Percentiles rank a stretch among this genome's conserved stretches.
phyloP scores from a whole-genome alignment of 352 stramenopile species.

The Phytophthora meadii region DNA sequence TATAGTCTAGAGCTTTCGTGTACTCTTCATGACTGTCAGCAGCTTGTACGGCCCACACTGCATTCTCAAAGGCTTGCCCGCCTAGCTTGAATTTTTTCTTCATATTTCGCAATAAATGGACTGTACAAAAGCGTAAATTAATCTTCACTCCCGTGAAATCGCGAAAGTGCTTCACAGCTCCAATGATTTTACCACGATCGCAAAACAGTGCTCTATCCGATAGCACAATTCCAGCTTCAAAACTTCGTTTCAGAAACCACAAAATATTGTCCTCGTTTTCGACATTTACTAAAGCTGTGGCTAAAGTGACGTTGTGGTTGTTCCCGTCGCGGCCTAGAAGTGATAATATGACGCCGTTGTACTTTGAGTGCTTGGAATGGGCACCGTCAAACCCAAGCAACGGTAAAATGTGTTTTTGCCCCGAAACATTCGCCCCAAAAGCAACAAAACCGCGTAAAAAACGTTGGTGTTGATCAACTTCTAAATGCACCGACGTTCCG shows the following conservation, averaged over 20 bases:
- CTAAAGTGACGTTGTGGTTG: neutral
- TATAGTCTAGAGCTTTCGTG: too few relatives aligned
- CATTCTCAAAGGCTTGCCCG: neutral
- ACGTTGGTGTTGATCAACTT: constrained; percentile 9
- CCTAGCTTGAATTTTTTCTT: neutral
- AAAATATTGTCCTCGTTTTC: neutral
- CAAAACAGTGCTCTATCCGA: neutral
- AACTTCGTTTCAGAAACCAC: neutral
- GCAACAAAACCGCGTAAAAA: constrained; percentile 16
- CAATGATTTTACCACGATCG: neutral
- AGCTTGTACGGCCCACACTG: neutral
- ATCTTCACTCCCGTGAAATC: neutral
- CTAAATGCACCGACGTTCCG: neutral
- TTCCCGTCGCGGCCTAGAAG: neutral
- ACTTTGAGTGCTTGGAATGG: neutral
- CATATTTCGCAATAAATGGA: neutral
- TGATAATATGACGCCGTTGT: neutral
- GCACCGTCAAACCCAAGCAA: neutral
- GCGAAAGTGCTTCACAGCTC: neutral
- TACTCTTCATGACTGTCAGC: neutral
- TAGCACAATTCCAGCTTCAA: neutral
- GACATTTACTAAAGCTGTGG: neutral
- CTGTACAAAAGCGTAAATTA: neutral
- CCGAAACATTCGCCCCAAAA: neutral
- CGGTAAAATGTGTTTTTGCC: neutral